These are phyloP conservation scores for Pachysolen tannophilus DNA, from an alignment of 805 yeast genomes.

Conservation along the genomic window DNA sequence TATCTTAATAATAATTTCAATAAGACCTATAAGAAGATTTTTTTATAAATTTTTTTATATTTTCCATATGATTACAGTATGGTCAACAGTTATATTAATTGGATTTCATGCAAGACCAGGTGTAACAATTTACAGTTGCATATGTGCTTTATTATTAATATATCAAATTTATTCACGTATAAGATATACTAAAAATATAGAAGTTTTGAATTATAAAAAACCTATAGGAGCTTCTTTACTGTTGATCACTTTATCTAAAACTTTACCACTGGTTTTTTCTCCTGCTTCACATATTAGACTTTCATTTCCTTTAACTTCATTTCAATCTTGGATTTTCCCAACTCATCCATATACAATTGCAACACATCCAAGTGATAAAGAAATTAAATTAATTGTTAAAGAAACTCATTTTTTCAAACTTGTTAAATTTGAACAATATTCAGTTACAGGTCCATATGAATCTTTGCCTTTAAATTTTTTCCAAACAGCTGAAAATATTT, in stretches of 20 bases:
- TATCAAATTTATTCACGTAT: constrained; percentile 30
- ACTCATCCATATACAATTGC: constrained; percentile 66
- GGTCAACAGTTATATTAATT: constrained; percentile 35
- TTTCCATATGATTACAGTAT: constrained; percentile 44
- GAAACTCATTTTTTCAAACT: constrained; percentile 28
- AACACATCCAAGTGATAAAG: constrained; percentile 29
- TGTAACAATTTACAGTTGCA: constrained; percentile 29
- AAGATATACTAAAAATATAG: constrained; percentile 12
- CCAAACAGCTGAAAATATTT: constrained; percentile 39
- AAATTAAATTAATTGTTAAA: constrained; percentile 36
- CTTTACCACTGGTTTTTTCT: constrained; percentile 19
- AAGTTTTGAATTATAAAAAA: constrained; percentile 14
- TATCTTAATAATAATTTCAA: constrained; percentile 34
- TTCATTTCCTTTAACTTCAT: constrained; percentile 27
- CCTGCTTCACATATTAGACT: constrained; percentile 58
- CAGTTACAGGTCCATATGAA: constrained; percentile 35
- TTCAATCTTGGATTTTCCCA: constrained; percentile 42
- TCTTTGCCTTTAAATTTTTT: constrained; percentile 38
- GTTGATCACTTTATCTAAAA: constrained; percentile 15
- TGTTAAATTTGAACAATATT: constrained; percentile 23
- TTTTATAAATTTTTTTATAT: constrained; percentile 48
- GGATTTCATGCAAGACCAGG: constrained; percentile 68
- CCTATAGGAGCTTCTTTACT: constrained; percentile 16
- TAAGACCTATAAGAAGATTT: constrained; percentile 39
- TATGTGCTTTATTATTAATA: constrained; percentile 22